Conservation (phyloP, 2,329 filamentous ascomycete genomes). For the Dendrostoma leiphaemia region DNA sequence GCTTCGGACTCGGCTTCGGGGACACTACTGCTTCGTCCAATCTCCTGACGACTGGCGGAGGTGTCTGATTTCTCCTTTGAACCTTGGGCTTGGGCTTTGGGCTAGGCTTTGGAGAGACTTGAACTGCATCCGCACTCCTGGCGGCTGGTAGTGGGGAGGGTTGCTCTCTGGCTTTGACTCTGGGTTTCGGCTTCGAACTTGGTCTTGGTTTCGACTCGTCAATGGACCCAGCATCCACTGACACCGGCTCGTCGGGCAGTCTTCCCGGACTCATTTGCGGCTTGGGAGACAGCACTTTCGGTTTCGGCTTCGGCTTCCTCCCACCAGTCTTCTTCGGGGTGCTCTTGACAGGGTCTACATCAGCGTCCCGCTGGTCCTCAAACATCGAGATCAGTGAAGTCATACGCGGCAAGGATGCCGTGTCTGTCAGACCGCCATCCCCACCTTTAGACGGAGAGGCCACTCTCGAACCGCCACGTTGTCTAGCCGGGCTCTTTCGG, state of each 20-base stretch:
- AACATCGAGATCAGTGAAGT: slow-evolving; percentile 67
- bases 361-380: slow-evolving; percentile 44
- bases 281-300: slow-evolving; percentile 25
- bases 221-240: background rate
- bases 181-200: slow-evolving; percentile 27
- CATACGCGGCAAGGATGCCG: slow-evolving; percentile 59
- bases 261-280: slow-evolving; percentile 27
- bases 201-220: slow-evolving; percentile 11
- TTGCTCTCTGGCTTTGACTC: background rate
- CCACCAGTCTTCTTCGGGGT: background rate
- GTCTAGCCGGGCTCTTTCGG: slow-evolving; percentile 17
- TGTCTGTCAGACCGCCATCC: slow-evolving; percentile 46
- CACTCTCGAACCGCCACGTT: slow-evolving; percentile 28
- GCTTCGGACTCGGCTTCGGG: slow-evolving; percentile 26
- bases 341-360: slow-evolving; percentile 34
- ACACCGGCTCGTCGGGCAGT: slow-evolving; percentile 15
- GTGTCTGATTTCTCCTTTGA: too few species aligned
- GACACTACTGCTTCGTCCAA: too few species aligned
- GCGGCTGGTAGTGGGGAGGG: slow-evolving; percentile 20
- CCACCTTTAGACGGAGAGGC: slow-evolving; percentile 27
- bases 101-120: slow-evolving; percentile 33
- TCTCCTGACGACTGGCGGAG: too few species aligned
- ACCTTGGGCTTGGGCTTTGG: slow-evolving; percentile 28
- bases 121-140: slow-evolving; percentile 20
- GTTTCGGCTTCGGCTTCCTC: slow-evolving; percentile 22